A percentile compares a stretch with the other conserved stretches of the same genome.
Conservation (phyloP, 176 grass and related monocot species). For the Oryza australiensis region DNA sequence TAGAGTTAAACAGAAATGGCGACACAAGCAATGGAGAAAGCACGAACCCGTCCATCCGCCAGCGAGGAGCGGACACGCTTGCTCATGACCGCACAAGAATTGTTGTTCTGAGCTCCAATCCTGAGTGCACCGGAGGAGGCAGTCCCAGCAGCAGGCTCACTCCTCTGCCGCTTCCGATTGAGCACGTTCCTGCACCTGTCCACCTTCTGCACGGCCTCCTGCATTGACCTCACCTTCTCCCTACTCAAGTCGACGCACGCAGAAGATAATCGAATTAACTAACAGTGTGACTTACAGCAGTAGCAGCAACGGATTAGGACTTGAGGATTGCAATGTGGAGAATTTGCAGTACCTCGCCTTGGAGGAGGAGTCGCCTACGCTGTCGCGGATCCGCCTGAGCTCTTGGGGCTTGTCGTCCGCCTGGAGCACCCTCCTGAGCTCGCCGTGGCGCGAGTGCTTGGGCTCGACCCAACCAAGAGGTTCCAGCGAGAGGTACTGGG, state of each 20-base stretch:
- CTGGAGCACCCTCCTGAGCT: conserved; percentile 60
- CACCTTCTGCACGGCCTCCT: conserved; percentile 61
- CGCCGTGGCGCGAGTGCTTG: conserved; percentile 56
- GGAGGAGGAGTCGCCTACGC: conserved; percentile 42
- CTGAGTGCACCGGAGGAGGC: conserved; percentile 39
- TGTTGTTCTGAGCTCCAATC: conserved; percentile 61
- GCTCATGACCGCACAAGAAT: conserved; percentile 42
- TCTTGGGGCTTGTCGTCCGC: conserved; percentile 62
- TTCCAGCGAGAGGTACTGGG: conserved; percentile 65
- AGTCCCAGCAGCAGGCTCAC: conserved; percentile 15
- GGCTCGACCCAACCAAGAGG: conserved; percentile 42
- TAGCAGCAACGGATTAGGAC: not conserved
- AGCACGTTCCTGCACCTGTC: conserved; percentile 67
- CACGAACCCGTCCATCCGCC: conserved; percentile 46
- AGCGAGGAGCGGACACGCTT: conserved; percentile 76
- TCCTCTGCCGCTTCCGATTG: conserved; percentile 67
- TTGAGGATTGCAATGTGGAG: not conserved
- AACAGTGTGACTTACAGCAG: too few species aligned
- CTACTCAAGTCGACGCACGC: conserved; percentile 31
- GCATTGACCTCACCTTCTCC: conserved; percentile 56
- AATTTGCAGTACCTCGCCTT: conserved; percentile 49
- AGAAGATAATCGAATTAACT: not conserved
- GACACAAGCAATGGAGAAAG: not conserved
- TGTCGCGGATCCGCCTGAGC: conserved; percentile 61
- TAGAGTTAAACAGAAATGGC: not conserved